Base-by-base conservation (phyloP, 441 rosid species). In the Erodium trifolium region DNA sequence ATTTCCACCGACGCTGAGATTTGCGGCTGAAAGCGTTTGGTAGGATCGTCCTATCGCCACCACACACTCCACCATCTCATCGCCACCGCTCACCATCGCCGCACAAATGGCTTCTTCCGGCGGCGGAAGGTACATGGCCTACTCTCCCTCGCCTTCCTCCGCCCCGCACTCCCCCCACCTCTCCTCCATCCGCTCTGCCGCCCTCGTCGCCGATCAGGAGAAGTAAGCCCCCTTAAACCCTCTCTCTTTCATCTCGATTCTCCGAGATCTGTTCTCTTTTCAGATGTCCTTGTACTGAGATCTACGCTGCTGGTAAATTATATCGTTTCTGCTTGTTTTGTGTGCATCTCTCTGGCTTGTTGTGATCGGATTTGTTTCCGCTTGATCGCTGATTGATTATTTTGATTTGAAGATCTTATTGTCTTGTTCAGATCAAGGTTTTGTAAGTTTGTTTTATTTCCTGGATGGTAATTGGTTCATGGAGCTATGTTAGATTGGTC, bases 61-160 rank as follows among this genome's bases (percentile, higher is more conserved):
- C 63, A 16, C 63, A 57, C 18, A 19, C 19, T 14, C 63, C 27
- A 14, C 63, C 27, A 14, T 14, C 63, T 57, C 63, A 63, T 63
- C 41, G 66, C 66, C 27, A 23, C 27, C 27, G 27, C 27, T 23
- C 27, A 23, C 27, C 27, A 23, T 23, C 27, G 27, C 27, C 41
- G 37, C 8, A 49, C 51, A 29, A 37, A 86, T 81, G 88, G 69
- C 76, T 37, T 71, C 86, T 17, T 34, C 81, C 12, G 76, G 69
- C 68, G 80, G 75, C 41, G 80, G 83, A 39, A 77, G 84, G 63
- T 89, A 55, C 78, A 84, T 89, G 92, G 83, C 87, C 17, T 89
- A 76, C 82, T 89, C 95, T 53, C 92, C 87, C 3, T 88, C 94
- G 19, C 94, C 87, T 11, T 85, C 92, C 75, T n/a, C 75, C 9